Evolutionary conservation across 192 early-diverging fungal genomes (phyloP), one percentile per base, ranked within the genome.

Genomic region (Coemansia sp.): DNA sequence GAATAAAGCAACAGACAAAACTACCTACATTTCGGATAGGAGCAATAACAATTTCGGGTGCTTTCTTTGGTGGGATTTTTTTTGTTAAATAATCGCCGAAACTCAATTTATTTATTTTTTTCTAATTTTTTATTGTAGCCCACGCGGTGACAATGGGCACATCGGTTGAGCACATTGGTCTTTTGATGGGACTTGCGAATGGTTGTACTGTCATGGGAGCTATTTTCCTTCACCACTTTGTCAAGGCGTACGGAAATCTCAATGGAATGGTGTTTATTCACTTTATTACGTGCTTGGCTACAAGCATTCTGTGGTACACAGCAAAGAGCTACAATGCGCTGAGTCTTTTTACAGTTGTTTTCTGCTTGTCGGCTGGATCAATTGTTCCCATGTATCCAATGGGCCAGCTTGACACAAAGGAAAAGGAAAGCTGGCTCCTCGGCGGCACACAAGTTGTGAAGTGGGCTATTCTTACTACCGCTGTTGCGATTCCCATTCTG

Each of bases 251-350:
- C 52, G 78, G 78, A 6, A 69, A 71, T 12, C 48, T 80, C n/a
- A 80, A 80, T 29, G 78, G 78, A 28, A 80, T 80, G 78, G 38
- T 80, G 56, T 55, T 80, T 18, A 72, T 80, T 57, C 78, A 80
- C 32, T 31, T 69, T 34, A 31, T 69, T 12, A 61, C 61, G 12
- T 63, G 63, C 58, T 22, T 80, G 3, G 60, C 78, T 17, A 75
- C 69, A 14, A 59, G 62, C 38, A 20, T 57, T 10, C 0, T 80
- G 28, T 80, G 78, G 78, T 72, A 48, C 34, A 36, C 61, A 31
- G 78, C 69, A 60, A 69, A 68, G 22, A 66, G 63, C 42, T 80
- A 72, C 34, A 75, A 80, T 36, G 56, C 36, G 0, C 55, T 80
- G 42, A 72, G 69, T 18, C 25, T 75, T 31, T 80, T 80, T 33